phyloP scores from a whole-genome alignment of 345 rosid species.

The Orychophragmus violaceus region DNA sequence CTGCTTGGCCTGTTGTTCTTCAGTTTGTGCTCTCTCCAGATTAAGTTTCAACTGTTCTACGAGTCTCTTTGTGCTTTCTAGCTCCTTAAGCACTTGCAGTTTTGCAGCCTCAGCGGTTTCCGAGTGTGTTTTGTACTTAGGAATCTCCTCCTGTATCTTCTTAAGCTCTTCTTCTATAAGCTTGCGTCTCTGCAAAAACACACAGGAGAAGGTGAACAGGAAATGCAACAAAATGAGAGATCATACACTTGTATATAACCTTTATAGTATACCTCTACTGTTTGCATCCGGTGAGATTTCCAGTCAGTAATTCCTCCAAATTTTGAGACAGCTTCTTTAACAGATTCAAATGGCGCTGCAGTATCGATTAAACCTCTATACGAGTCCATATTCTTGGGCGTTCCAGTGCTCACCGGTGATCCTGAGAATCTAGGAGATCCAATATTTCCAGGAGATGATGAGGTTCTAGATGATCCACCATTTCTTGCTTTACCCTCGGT shows the following conservation, averaged over 20 bases:
- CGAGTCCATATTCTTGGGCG: no score
- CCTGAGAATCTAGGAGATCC: no score
- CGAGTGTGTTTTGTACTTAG: slow-evolving; percentile 46
- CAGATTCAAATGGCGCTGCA: slow-evolving; percentile 87
- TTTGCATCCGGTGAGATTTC: slow-evolving; percentile 77
- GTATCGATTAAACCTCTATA: slow-evolving; percentile 70
- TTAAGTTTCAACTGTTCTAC: slow-evolving; percentile 75
- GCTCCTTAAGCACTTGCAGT: slow-evolving; percentile 52
- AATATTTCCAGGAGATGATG: no score
- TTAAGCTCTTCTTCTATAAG: slow-evolving; percentile 73
- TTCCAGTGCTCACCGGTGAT: no score
- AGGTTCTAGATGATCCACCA: no score
- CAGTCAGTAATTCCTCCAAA: slow-evolving; percentile 95
- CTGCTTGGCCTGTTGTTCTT: slow-evolving; percentile 88
- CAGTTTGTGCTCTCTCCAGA: slow-evolving; percentile 81
- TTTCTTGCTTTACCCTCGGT: no score
- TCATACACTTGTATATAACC: not conserved
- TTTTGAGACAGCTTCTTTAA: slow-evolving; percentile 85
- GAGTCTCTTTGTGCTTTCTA: slow-evolving; percentile 69
- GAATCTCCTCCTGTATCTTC: slow-evolving; percentile 66
- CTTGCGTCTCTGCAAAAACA: slow-evolving; percentile 49
- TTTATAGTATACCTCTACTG: slow-evolving; percentile 60
- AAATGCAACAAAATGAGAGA: not conserved
- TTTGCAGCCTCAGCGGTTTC: slow-evolving; percentile 65
- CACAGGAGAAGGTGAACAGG: not conserved